A percentile compares a stretch with the other conserved stretches of the same genome.
These are phyloP conservation scores for Coemansia sp. DNA, from an alignment of 192 early-diverging fungal species.

Conservation along the genomic window DNA sequence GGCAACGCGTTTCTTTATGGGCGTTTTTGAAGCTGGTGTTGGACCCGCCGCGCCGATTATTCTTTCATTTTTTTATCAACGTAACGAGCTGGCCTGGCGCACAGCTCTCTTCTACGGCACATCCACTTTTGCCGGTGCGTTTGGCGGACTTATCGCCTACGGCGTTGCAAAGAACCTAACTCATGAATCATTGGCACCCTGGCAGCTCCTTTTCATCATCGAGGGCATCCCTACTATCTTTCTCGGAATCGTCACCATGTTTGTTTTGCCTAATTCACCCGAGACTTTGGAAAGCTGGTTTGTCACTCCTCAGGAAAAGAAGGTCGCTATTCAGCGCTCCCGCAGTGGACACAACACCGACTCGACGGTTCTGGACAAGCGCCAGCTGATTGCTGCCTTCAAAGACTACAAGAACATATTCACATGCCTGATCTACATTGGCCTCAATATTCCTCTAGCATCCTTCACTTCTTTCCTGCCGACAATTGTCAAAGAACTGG, in stretches of 20 bases:
- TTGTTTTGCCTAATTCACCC: conserved; percentile 58
- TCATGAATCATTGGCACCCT: conserved; percentile 53
- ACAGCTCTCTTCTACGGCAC: conserved; percentile 65
- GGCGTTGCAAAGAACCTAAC: conserved; percentile 57
- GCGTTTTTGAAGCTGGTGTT: conserved; percentile 66
- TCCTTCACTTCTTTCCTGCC: conserved; percentile 68
- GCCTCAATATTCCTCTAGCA: conserved; percentile 60
- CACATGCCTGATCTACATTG: conserved; percentile 60
- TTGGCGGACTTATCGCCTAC: conserved; percentile 70
- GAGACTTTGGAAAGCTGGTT: conserved; percentile 43
- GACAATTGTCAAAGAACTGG: conserved; percentile 65
- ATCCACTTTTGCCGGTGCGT: conserved; percentile 67
- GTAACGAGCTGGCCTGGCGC: conserved; percentile 62
- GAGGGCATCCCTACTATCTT: conserved; percentile 62
- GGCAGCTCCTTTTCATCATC: conserved; percentile 75
- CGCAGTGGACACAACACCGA: conserved; percentile 42
- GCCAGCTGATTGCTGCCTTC: conserved; percentile 48
- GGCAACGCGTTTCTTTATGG: conserved; percentile 52
- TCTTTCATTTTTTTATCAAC: conserved; percentile 69
- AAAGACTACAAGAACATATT: conserved; percentile 55
- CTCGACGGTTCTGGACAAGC: conserved; percentile 28
- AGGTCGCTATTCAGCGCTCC: conserved; percentile 54
- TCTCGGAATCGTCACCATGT: conserved; percentile 55
- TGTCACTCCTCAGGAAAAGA: conserved; percentile 52
- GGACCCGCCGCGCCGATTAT: conserved; percentile 69